A percentile compares a stretch with the other conserved stretches of the same genome.
Conservation (phyloP, 805 yeast genomes). For the Teunomyces funiuensis region DNA sequence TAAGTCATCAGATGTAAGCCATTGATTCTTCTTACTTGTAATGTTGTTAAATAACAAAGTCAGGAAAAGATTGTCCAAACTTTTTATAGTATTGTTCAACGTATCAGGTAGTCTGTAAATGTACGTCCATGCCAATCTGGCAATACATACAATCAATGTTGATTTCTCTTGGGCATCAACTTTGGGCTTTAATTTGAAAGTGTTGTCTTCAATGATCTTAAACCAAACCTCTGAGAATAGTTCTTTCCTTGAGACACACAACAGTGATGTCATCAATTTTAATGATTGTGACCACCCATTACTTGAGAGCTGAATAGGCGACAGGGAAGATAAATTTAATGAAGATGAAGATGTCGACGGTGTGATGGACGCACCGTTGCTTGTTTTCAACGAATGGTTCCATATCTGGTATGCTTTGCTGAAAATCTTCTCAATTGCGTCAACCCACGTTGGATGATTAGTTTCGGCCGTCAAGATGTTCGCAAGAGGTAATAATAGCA, state of each 20-base stretch:
- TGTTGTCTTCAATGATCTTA: conserved; percentile 59
- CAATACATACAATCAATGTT: conserved; percentile 59
- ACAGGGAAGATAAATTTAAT: neutral
- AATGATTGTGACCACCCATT: conserved; percentile 67
- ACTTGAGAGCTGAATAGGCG: conserved; percentile 2
- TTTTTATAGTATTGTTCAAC: conserved; percentile 79
- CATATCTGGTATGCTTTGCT: conserved; percentile 47
- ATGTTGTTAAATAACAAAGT: conserved; percentile 49
- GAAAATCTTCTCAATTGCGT: conserved; percentile 67
- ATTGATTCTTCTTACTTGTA: conserved; percentile 60
- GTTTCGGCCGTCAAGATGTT: conserved; percentile 89
- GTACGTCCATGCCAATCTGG: conserved; percentile 88
- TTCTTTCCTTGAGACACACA: conserved; percentile 79
- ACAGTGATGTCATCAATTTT: conserved; percentile 65
- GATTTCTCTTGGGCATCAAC: conserved; percentile 48
- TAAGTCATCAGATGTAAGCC: conserved; percentile 67
- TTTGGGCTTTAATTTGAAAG: conserved; percentile 66
- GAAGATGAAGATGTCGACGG: neutral
- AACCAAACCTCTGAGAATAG: conserved; percentile 75
- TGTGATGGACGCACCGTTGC: neutral
- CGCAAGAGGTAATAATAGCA: conserved; percentile 76
- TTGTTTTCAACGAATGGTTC: conserved; percentile 33
- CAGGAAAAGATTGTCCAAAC: conserved; percentile 63
- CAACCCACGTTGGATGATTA: conserved; percentile 93
- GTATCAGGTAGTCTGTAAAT: conserved; percentile 85